Base-by-base conservation (phyloP, 495 filamentous ascomycete species). In the Aspergillus avenaceus region DNA sequence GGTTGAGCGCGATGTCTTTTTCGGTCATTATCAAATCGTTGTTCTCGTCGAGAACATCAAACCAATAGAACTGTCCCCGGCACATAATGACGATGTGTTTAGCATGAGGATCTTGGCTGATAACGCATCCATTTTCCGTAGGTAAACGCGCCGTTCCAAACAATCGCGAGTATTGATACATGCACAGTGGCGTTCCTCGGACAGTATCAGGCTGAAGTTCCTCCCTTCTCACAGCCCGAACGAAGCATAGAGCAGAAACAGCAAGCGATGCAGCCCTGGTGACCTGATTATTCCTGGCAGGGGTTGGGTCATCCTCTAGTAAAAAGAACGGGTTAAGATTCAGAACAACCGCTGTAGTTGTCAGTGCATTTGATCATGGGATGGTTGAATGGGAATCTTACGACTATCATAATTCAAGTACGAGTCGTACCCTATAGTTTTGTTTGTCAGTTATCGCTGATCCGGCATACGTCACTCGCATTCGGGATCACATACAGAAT, bases 251-350 rank as follows among this genome's bases (percentile, higher is more conserved):
- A 23, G 93, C 86, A 7, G 95, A 97, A 25, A 95, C 81, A 0
- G 91, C 88, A 40, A 98, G 75, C 8, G 93, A 98, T 0, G 95
- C 92, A 26, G 93, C 91, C 22, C 93, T 82, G 31, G 91, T 97
- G 47, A 97, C 90, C 64, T 98, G 93, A 63, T 97, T 90, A 63
- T 95, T 97, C 40, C 93, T 79, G 38, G 91, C 91, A 7, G 93
- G 93, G 8, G 93, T 97, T 1, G 95, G 93, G 60, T 98, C 93
- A 76, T 98, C 93, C 62, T 97, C 93, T 46, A 98, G 78, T 28
- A 98, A 75, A 72, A 98, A 98, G 72, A 98, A 98, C 0, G 93
- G 93, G 59, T 98, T 98, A 53, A 98, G 73, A 71, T 98, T 97
- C 46, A 98, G 79, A 36, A 98, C 93, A 28, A 98, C 93, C 11